Conservation (phyloP, 2,329 filamentous ascomycete genomes). For the Teratosphaeria zuluensis region DNA sequence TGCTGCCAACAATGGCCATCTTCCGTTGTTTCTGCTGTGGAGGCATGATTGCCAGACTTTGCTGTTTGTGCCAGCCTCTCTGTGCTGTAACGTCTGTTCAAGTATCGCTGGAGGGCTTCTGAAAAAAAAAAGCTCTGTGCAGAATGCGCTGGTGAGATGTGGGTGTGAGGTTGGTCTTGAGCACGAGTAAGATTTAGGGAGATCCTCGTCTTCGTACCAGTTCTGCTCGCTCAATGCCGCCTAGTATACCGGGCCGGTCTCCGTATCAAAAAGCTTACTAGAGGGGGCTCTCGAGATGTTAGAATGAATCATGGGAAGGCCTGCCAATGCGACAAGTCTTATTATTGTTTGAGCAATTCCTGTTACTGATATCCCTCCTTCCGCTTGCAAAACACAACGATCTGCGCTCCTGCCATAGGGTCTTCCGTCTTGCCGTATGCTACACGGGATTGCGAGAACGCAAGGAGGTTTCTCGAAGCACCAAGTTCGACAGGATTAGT, state of each 20-base stretch:
- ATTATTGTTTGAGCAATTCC: neutral
- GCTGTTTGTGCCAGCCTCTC: neutral
- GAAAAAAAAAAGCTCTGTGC: neutral
- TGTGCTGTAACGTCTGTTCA: neutral
- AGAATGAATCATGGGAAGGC: neutral
- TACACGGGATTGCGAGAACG: neutral
- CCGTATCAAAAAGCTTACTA: neutral
- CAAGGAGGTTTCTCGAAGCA: neutral
- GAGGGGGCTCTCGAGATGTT: neutral
- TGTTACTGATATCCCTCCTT: neutral
- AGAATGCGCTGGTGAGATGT: neutral
- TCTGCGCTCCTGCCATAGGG: neutral
- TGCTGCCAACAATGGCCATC: conserved; percentile 89
- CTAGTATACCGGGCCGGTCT: neutral
- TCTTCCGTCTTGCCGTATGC: neutral
- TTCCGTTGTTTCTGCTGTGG: conserved; percentile 78
- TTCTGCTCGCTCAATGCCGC: neutral
- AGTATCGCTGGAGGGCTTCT: neutral
- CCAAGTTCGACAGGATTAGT: neutral
- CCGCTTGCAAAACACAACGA: neutral
- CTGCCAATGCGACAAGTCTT: neutral
- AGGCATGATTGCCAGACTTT: conserved; percentile 45
- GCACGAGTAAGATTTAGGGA: neutral
- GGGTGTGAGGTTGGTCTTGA: neutral
- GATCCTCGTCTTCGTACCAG: neutral